Conservation (phyloP, 2,329 filamentous ascomycete genomes). For the Neopestalotiopsis sp. region DNA sequence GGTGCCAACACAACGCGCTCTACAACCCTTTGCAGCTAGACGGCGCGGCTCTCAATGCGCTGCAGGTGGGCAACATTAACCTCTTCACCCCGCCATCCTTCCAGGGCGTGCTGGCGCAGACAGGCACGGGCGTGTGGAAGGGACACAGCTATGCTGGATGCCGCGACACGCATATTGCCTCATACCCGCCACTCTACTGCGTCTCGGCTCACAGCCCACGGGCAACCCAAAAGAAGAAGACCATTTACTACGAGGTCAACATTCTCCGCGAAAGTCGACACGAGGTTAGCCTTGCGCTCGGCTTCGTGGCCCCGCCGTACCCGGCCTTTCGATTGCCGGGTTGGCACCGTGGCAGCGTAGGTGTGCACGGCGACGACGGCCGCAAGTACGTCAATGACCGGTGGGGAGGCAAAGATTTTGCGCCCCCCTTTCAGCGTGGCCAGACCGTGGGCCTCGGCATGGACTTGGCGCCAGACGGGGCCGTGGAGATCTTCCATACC, state of each 20-base stretch:
- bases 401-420: constrained; percentile 75
- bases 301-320: constrained; percentile 76
- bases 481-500: constrained; percentile 72
- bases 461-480: constrained; percentile 53
- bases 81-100: constrained; percentile 58
- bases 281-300: constrained; percentile 65
- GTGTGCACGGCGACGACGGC: constrained; percentile 82
- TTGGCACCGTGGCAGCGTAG: constrained; percentile 79
- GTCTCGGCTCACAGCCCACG: constrained; percentile 63
- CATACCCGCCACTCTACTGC: constrained; percentile 73
- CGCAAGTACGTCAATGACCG: constrained; percentile 77
- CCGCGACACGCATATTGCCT: constrained; percentile 69
- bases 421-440: constrained; percentile 64
- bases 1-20: constrained; percentile 68
- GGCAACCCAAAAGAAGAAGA: constrained; percentile 46
- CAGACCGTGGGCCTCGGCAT: constrained; percentile 77
- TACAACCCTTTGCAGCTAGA: constrained; percentile 57
- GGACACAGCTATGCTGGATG: constrained; percentile 47
- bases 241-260: constrained; percentile 76
- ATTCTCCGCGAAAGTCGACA: constrained; percentile 50
- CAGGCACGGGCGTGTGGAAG: constrained; percentile 58
- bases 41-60: constrained; percentile 50
- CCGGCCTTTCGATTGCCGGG: constrained; percentile 79
- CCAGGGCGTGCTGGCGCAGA: constrained; percentile 51
- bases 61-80: constrained; percentile 57